Evolutionary conservation across 805 yeast genomes (phyloP), one percentile per base, ranked within the genome.

Genomic region (Metahyphopichia silvanorum): DNA sequence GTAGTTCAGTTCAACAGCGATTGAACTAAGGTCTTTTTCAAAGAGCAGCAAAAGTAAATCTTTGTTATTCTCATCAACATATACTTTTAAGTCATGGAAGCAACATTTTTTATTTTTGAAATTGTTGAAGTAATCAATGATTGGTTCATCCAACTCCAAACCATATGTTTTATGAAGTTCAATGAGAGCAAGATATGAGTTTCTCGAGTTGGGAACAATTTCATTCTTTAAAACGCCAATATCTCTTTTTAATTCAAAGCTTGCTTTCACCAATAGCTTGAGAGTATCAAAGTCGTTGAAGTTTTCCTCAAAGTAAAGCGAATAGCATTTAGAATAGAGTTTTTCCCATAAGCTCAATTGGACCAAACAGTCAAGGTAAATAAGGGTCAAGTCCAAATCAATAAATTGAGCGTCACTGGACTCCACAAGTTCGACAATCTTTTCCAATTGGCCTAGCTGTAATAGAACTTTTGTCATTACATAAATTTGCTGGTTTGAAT

Each of bases 281-380:
- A 94, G 86, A 23, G 87, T 76, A 35, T 76, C 74, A 66, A 77
- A 89, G 53, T 88, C 95, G 53, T 89, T 87, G 34, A 83, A 71
- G 7, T 66, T 53, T 16, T 70, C 58, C 4, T 58, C 62, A 12
- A 69, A 60, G 21, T 87, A 52, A 10, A 76, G 63, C 4, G 46
- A 38, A 4, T 50, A 25, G 28, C 77, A 58, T 38, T 61, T 60
- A 0, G 63, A 53, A 39, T 47, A 64, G 10, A 86, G 54, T 9
- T 47, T 39, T 0, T 59, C 57, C 74, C 77, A 77, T 3, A 66
- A 43, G 32, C 69, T 59, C 6, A 56, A 20, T 11, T 55, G 46
- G 5, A 63, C 55, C 23, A 85, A 59, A 1, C 71, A 59, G 2
- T 74, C 74, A 12, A 81, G 45, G 38, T 74, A 67, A 14, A 76